phyloP scores from a whole-genome alignment of 257 asterid genomes.

The Paulownia fortunei region DNA sequence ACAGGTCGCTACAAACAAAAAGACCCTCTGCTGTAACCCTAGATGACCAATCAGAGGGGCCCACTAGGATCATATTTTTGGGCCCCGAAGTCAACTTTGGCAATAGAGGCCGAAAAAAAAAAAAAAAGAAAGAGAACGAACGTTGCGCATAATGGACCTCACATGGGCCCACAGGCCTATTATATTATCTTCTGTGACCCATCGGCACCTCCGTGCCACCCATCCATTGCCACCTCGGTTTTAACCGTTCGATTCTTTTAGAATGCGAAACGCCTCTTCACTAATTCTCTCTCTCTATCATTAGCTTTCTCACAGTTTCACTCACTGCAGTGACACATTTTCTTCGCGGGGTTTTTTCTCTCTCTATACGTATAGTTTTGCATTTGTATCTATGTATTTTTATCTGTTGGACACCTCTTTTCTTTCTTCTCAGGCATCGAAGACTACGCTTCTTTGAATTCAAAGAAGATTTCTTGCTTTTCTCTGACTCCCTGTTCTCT shows the following conservation, averaged over 20 bases:
- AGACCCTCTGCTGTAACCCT: slow-evolving; percentile 23
- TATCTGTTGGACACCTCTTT: slow-evolving; percentile 9
- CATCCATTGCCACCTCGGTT: slow-evolving; percentile 34
- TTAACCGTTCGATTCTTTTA: slow-evolving; percentile 44
- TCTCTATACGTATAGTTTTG: slow-evolving; percentile 34
- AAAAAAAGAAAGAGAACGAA: background rate
- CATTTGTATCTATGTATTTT: slow-evolving; percentile 29
- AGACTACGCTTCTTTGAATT: slow-evolving; percentile 42
- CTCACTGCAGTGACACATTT: slow-evolving; percentile 32
- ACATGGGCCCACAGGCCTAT: slow-evolving; percentile 29
- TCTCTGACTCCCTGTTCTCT: slow-evolving; percentile 31
- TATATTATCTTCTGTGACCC: slow-evolving; percentile 18
- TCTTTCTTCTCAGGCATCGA: slow-evolving; percentile 49
- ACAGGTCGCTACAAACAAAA: slow-evolving; percentile 29
- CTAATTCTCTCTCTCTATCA: slow-evolving; percentile 25
- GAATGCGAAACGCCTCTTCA: slow-evolving; percentile 38
- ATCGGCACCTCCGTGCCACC: slow-evolving; percentile 25
- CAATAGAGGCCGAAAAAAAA: slow-evolving; percentile 32
- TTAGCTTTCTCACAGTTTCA: slow-evolving; percentile 14
- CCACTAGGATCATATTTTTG: slow-evolving; percentile 36
- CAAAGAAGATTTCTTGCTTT: slow-evolving; percentile 58
- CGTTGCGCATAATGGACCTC: slow-evolving; percentile 15
- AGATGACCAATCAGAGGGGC: slow-evolving; percentile 41
- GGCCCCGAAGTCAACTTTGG: slow-evolving; percentile 51
- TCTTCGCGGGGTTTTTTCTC: slow-evolving; percentile 63